These are phyloP conservation scores for Tieghemiomyces parasiticus DNA, from an alignment of 192 early-diverging fungal genomes.

Conservation along the genomic window DNA sequence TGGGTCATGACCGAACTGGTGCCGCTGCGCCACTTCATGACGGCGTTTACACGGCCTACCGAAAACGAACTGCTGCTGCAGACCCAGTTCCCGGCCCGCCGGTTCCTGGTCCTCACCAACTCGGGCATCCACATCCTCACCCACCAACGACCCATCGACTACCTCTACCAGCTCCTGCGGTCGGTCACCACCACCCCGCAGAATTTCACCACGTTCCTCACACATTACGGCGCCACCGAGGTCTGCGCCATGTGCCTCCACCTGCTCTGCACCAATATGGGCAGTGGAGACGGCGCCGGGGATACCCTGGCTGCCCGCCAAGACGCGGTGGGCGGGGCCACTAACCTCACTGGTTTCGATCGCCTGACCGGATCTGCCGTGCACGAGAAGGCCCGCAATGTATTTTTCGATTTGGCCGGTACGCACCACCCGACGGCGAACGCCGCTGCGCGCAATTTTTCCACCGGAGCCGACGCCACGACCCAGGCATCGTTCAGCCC, in stretches of 20 bases:
- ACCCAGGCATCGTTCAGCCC: slow-evolving; percentile 39
- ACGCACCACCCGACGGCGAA: background rate
- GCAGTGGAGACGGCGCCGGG: background rate
- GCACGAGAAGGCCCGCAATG: background rate
- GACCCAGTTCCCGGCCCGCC: slow-evolving; percentile 33
- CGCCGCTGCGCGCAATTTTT: no score
- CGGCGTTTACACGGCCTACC: background rate
- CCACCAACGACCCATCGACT: slow-evolving; percentile 68
- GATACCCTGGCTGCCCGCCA: background rate
- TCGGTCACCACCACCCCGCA: slow-evolving; percentile 22
- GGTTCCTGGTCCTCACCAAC: slow-evolving; percentile 63
- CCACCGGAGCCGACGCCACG: slow-evolving; percentile 3
- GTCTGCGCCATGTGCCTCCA: slow-evolving; percentile 78
- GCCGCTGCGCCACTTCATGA: slow-evolving; percentile 19
- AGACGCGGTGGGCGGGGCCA: background rate
- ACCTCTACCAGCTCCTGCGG: slow-evolving; percentile 41
- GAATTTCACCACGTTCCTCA: slow-evolving; percentile 33
- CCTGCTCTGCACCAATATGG: slow-evolving; percentile 34
- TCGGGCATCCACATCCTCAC: slow-evolving; percentile 45
- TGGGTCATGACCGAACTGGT: slow-evolving; percentile 68
- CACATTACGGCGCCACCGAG: slow-evolving; percentile 44
- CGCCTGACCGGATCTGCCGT: background rate
- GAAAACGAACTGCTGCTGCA: slow-evolving; percentile 54
- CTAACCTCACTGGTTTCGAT: background rate
- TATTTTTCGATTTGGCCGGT: background rate